A percentile compares a stretch with the other conserved stretches of the same genome.
phyloP scores from a whole-genome alignment of 2,329 filamentous ascomycete genomes.

The Cladorrhinum sp. region DNA sequence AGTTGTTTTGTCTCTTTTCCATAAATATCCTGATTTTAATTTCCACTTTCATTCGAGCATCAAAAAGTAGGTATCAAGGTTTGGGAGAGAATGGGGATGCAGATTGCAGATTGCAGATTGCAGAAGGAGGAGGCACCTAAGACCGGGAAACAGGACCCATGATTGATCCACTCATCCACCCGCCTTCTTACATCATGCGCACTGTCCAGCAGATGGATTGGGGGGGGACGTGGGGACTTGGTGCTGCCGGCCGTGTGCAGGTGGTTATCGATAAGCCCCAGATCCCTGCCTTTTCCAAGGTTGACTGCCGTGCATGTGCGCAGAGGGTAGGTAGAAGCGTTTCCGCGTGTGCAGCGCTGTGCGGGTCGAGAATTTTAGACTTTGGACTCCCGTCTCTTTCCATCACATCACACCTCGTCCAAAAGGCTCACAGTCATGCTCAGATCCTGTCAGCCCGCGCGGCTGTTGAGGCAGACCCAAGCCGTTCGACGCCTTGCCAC shows the following conservation, averaged over 20 bases:
- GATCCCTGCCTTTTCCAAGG: neutral
- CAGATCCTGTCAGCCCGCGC: constrained; percentile 24
- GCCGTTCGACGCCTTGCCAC: neutral
- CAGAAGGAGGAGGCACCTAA: neutral
- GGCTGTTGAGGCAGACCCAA: constrained; percentile 22
- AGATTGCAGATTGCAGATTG: too few relatives aligned
- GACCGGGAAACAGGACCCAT: neutral
- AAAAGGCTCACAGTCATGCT: constrained; percentile 24
- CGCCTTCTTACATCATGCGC: neutral
- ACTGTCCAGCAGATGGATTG: neutral
- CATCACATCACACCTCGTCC: neutral
- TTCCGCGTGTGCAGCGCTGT: neutral
- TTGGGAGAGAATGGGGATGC: too few relatives aligned
- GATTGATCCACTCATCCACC: neutral
- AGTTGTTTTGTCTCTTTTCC: neutral
- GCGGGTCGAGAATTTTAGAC: neutral
- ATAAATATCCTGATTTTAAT: neutral
- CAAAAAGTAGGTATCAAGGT: too few relatives aligned
- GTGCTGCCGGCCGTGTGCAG: too few relatives aligned
- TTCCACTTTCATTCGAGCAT: neutral
- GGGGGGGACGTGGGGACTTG: too few relatives aligned
- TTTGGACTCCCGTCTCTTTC: neutral
- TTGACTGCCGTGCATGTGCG: neutral
- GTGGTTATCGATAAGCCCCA: neutral
- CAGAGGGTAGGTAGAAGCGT: too few relatives aligned